A percentile compares a stretch with the other conserved stretches of the same genome.
These are phyloP conservation scores for Boletales sp. DNA, from an alignment of 768 basidiomycete genomes.

Conservation along the genomic window DNA sequence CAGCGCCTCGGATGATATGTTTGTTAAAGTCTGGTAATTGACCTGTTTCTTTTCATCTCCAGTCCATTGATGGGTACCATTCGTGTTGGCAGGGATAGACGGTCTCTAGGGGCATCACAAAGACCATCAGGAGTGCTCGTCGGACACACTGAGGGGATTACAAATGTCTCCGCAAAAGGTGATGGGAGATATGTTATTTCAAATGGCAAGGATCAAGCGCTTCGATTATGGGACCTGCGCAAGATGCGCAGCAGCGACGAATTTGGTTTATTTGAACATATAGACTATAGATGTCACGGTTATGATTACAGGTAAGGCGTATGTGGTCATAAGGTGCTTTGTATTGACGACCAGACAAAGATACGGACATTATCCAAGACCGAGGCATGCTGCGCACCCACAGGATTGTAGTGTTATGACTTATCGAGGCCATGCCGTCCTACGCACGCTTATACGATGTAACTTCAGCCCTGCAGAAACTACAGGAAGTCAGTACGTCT, in stretches of 20 bases:
- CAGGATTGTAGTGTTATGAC: conserved; percentile 94
- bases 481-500: conserved; percentile 90
- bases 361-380: conserved; percentile 63
- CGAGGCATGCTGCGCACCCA: conserved; percentile 65
- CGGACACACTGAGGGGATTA: conserved; percentile 95
- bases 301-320: conserved; percentile 81
- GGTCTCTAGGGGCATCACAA: conserved; percentile 42
- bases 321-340: not conserved
- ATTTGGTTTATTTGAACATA: conserved; percentile 50
- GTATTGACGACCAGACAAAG: conserved; percentile 34
- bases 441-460: conserved; percentile 91
- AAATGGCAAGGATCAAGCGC: conserved; percentile 93
- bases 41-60: not conserved
- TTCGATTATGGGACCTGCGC: conserved; percentile 90
- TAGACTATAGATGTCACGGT: conserved; percentile 51
- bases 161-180: conserved; percentile 92
- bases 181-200: conserved; percentile 95
- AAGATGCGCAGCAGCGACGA: conserved; percentile 82
- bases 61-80: not conserved
- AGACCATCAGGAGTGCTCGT: conserved; percentile 92
- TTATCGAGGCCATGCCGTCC: conserved; percentile 86
- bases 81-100: conserved; percentile 42
- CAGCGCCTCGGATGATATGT: conserved; percentile 92
- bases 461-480: conserved; percentile 94
- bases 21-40: conserved; percentile 91